Evolutionary conservation across 1,284 basidiomycete species (phyloP).

Genomic region (Marasmius fiardii): DNA sequence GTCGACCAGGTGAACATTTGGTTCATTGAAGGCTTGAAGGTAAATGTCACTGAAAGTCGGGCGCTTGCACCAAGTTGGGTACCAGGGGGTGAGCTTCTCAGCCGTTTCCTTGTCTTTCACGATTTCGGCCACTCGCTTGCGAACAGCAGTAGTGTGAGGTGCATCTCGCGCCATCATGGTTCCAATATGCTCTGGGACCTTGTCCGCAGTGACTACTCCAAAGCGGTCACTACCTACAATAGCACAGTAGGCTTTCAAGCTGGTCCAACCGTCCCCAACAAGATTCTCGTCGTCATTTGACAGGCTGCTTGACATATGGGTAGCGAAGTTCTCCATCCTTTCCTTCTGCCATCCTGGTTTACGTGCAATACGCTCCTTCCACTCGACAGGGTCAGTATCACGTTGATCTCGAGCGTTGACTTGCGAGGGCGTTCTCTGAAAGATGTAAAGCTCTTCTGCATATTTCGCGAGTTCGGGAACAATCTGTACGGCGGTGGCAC

Average conservation of each 20-base stretch:
- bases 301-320: neutral
- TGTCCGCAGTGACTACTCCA: constrained; percentile 11
- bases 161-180: constrained; percentile 12
- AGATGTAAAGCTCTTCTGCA: constrained; percentile 17
- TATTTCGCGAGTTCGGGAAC: constrained; percentile 17
- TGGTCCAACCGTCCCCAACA: constrained; percentile 15
- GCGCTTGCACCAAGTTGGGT: constrained; percentile 9
- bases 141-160: constrained; percentile 8
- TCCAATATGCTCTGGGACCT: constrained; percentile 13
- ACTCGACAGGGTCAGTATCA: constrained; percentile 2
- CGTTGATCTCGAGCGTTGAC: constrained; percentile 18
- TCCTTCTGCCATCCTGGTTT: constrained; percentile 11
- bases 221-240: constrained; percentile 10
- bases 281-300: constrained; percentile 1
- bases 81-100: constrained; percentile 14
- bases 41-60: constrained; percentile 10
- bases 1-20: constrained; percentile 19
- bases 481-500: constrained; percentile 17
- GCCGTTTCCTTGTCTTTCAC: constrained; percentile 16
- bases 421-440: constrained; percentile 18
- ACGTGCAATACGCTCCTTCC: constrained; percentile 10
- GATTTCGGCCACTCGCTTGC: constrained; percentile 10
- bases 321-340: constrained; percentile 11
- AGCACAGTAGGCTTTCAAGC: constrained; percentile 4
- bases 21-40: constrained; percentile 16